Percentiles rank a stretch among this genome's conserved stretches.
Evolutionary conservation across 2,329 filamentous ascomycete species (phyloP).

Genomic region (Cordyceps cateniannulata): DNA sequence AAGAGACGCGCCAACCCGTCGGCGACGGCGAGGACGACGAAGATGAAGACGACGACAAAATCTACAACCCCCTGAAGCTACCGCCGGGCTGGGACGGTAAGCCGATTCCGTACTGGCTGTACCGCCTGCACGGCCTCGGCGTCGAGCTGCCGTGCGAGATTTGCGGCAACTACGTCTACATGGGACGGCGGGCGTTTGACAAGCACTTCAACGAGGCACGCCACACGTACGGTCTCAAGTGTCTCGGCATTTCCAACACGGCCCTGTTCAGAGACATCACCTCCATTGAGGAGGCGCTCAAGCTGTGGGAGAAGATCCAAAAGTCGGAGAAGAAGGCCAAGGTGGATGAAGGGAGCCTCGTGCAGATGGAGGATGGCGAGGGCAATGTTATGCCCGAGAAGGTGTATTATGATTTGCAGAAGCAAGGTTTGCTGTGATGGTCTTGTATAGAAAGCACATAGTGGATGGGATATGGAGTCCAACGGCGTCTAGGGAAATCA

Average conservation of each 20-base stretch:
- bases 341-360: conserved; percentile 71
- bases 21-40: conserved; percentile 62
- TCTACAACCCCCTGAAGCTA: conserved; percentile 95
- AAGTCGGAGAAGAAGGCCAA: conserved; percentile 73
- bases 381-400: conserved; percentile 99
- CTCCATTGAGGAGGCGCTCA: conserved; percentile 79
- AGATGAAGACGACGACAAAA: conserved; percentile 73
- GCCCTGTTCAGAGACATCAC: conserved; percentile 91
- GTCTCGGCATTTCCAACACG: conserved; percentile 86
- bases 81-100: conserved; percentile 98
- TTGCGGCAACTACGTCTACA: conserved; percentile 98
- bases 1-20: conserved; percentile 26
- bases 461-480: conserved; percentile 5
- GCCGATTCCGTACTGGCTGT: conserved; percentile 97
- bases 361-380: conserved; percentile 97
- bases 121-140: conserved; percentile 90
- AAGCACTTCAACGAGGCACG: conserved; percentile 96
- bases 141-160: conserved; percentile 95
- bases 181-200: conserved; percentile 91
- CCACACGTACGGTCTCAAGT: conserved; percentile 90
- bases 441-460: conserved; percentile 7
- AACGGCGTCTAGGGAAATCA: neutral
- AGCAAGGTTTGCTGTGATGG: conserved; percentile 72
- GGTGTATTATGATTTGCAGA: conserved; percentile 92
- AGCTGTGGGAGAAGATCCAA: conserved; percentile 90